Conservation (phyloP, 1,284 basidiomycete genomes). For the Pterulicium gracile region DNA sequence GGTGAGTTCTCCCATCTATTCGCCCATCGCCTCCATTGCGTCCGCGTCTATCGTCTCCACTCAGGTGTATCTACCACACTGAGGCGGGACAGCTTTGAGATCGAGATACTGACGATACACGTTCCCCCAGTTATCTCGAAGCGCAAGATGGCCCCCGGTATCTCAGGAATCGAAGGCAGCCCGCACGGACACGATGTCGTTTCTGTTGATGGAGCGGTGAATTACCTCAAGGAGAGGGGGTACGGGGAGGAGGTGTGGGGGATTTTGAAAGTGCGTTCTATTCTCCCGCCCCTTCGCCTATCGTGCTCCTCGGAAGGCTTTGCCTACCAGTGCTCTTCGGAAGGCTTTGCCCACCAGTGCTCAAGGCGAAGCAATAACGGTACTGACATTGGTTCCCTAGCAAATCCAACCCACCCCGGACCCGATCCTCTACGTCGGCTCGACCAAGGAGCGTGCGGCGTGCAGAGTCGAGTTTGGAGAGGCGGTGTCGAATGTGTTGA, state of each 20-base stretch:
- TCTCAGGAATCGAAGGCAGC: slow-evolving; percentile 68
- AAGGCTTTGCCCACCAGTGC: background rate
- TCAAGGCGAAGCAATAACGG: slow-evolving; percentile 57
- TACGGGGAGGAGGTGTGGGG: slow-evolving; percentile 20
- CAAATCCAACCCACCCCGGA: slow-evolving; percentile 15
- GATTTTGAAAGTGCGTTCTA: background rate
- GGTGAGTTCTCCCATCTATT: slow-evolving; percentile 24
- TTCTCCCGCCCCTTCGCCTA: background rate
- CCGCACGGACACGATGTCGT: slow-evolving; percentile 78
- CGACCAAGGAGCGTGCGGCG: slow-evolving; percentile 62
- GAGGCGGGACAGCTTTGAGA: too few relatives aligned
- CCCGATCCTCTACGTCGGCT: slow-evolving; percentile 56
- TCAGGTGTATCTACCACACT: too few relatives aligned
- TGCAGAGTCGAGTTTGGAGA: slow-evolving; percentile 78
- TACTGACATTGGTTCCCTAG: too few relatives aligned
- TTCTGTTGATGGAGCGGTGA: slow-evolving; percentile 64
- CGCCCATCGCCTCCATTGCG: slow-evolving; percentile 6
- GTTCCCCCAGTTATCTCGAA: slow-evolving; percentile 47
- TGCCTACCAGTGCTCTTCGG: background rate
- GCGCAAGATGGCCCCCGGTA: slow-evolving; percentile 72
- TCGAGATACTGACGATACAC: too few relatives aligned
- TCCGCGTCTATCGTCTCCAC: background rate
- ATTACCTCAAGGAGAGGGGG: slow-evolving; percentile 59
- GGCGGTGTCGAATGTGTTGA: slow-evolving; percentile 68
- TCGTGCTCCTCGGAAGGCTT: too few relatives aligned